Evolutionary conservation across 768 basidiomycete genomes (phyloP).

Genomic region (Hypholoma sublateritium): DNA sequence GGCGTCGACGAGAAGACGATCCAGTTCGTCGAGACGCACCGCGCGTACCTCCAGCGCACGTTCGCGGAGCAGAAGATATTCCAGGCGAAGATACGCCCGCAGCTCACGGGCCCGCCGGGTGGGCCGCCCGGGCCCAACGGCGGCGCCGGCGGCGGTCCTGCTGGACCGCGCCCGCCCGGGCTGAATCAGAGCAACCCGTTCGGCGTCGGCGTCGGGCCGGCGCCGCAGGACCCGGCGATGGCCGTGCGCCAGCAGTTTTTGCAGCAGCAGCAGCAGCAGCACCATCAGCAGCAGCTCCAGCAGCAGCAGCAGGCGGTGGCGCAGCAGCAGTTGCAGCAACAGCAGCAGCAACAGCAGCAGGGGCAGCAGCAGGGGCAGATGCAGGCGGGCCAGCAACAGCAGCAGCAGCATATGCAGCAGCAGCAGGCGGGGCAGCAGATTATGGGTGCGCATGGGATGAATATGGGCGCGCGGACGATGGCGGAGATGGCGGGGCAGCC

Average conservation of each 20-base stretch:
- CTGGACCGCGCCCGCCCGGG: not conserved
- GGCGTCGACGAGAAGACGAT: conserved; percentile 53
- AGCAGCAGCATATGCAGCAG: conserved; percentile 11
- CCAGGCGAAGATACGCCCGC: conserved; percentile 18
- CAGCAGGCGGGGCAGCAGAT: conserved; percentile 12
- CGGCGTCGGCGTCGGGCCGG: not conserved
- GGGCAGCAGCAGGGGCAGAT: conserved; percentile 10
- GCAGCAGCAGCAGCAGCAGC: conserved; percentile 11
- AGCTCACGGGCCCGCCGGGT: not conserved
- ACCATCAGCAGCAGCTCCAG: conserved; percentile 10
- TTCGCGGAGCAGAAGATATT: conserved; percentile 38
- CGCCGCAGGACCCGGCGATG: not conserved
- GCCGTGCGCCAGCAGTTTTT: not conserved
- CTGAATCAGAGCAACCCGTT: not conserved
- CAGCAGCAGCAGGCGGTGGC: conserved; percentile 9
- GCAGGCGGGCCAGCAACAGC: conserved; percentile 7
- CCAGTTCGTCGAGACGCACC: conserved; percentile 54
- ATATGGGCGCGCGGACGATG: not conserved
- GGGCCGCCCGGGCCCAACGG: not conserved
- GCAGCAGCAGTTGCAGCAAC: conserved; percentile 3
- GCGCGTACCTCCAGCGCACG: conserved; percentile 43
- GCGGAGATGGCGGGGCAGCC: conserved; percentile 12
- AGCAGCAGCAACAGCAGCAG: conserved; percentile 4
- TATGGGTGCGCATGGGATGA: not conserved
- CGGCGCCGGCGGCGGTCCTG: not conserved